phyloP scores from a whole-genome alignment of 2,329 filamentous ascomycete genomes.

The Xylariaceae sp. region DNA sequence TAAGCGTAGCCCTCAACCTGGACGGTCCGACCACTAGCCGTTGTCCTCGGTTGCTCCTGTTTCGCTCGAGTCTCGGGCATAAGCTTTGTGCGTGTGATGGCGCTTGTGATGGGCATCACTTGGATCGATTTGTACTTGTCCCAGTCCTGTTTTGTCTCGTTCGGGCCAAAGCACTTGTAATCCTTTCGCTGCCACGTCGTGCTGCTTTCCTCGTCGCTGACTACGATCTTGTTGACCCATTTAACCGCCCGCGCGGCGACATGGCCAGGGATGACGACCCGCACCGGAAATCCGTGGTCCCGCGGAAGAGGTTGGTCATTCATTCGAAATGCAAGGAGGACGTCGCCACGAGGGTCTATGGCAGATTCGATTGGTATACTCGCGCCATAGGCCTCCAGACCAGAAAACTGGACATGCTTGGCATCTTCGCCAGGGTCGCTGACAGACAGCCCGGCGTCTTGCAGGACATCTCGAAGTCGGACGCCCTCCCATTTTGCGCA shows the following conservation, averaged over 20 bases:
- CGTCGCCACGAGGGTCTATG: slow-evolving; percentile 56
- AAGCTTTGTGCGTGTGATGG: slow-evolving; percentile 45
- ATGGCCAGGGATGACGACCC: slow-evolving; percentile 58
- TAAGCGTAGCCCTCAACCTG: slow-evolving; percentile 59
- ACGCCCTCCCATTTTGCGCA: slow-evolving; percentile 44
- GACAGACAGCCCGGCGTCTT: slow-evolving; percentile 34
- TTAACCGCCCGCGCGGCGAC: slow-evolving; percentile 65
- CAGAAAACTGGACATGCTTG: slow-evolving; percentile 41
- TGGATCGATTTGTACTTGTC: slow-evolving; percentile 59
- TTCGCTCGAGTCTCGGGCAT: slow-evolving; percentile 16
- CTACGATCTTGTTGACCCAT: slow-evolving; percentile 59
- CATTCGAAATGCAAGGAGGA: slow-evolving; percentile 63
- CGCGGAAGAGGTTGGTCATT: slow-evolving; percentile 57
- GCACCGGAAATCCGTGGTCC: slow-evolving; percentile 62
- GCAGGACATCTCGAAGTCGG: slow-evolving; percentile 39
- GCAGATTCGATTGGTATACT: slow-evolving; percentile 56
- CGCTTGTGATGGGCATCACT: slow-evolving; percentile 63
- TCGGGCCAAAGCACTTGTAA: slow-evolving; percentile 65
- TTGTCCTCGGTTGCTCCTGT: slow-evolving; percentile 1
- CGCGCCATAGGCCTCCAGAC: slow-evolving; percentile 55
- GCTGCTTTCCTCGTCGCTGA: slow-evolving; percentile 61
- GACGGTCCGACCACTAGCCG: slow-evolving; percentile 15
- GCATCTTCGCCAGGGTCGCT: slow-evolving; percentile 27
- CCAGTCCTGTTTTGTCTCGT: slow-evolving; percentile 56
- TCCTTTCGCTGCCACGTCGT: slow-evolving; percentile 62